Conservation (phyloP, 1,284 basidiomycete genomes). For the Meripilus lineatus region DNA sequence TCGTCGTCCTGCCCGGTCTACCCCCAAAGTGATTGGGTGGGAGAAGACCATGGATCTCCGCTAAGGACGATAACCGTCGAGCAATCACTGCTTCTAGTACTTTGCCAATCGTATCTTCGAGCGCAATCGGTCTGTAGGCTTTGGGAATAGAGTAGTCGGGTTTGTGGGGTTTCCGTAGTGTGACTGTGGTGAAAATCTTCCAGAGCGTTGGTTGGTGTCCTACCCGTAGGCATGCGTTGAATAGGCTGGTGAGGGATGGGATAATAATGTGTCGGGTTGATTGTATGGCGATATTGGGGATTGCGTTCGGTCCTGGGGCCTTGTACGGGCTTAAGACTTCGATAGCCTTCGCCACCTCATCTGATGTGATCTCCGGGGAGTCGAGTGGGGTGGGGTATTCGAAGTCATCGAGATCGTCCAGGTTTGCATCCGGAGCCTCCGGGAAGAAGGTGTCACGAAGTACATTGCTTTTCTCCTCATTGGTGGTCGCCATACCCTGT, state of each 20-base stretch:
- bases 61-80: constrained; percentile 14
- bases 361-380: constrained; percentile 12
- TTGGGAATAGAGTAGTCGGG: constrained; percentile 30
- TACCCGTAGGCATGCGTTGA: constrained; percentile 22
- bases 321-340: constrained; percentile 27
- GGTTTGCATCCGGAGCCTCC: constrained; percentile 15
- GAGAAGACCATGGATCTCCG: constrained; percentile 19
- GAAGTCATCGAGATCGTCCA: not conserved
- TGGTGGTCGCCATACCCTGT: too few relatives aligned
- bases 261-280: constrained; percentile 22
- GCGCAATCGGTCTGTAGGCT: constrained; percentile 36
- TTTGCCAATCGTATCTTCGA: constrained; percentile 33
- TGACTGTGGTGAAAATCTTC: constrained; percentile 28
- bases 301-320: constrained; percentile 29
- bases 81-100: constrained; percentile 23
- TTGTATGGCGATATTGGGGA: constrained; percentile 32
- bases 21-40: constrained; percentile 31
- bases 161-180: constrained; percentile 35
- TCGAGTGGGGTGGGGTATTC: constrained; percentile 22
- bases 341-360: too few relatives aligned
- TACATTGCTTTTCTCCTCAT: too few relatives aligned
- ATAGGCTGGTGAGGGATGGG: constrained; percentile 25
- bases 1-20: constrained; percentile 28
- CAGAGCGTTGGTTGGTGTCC: constrained; percentile 28
- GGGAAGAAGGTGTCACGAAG: constrained; percentile 31